A percentile compares a stretch with the other conserved stretches of the same genome.
Conservation (phyloP, 768 basidiomycete species). For the Dacryopinax spathularia region DNA sequence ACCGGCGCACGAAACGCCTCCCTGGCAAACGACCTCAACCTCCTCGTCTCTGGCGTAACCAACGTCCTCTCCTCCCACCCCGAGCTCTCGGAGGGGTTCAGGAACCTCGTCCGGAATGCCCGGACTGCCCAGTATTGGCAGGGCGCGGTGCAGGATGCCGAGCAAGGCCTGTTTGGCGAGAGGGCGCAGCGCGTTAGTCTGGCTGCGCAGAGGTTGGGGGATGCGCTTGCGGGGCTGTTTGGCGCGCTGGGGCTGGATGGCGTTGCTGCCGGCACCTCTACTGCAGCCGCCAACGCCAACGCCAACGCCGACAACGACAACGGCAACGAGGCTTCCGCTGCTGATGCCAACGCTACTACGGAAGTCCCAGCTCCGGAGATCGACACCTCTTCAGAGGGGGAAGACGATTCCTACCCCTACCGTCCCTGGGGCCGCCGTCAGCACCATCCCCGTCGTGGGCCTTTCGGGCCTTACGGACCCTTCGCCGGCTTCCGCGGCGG, state of each 20-base stretch:
- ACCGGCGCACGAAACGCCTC: constrained; percentile 26
- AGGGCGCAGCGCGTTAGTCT: not conserved
- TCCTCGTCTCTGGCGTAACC: constrained; percentile 42
- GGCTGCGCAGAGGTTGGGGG: constrained; percentile 3
- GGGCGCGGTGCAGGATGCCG: constrained; percentile 26
- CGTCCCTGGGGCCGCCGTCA: not conserved
- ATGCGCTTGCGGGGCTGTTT: constrained; percentile 5
- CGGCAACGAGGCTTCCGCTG: not conserved
- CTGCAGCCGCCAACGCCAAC: not conserved
- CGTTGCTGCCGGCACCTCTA: not conserved
- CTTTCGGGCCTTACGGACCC: not conserved
- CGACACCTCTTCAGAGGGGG: not conserved
- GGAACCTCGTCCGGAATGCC: constrained; percentile 48
- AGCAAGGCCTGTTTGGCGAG: not conserved
- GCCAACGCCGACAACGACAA: too few species aligned
- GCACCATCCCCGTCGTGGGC: too few species aligned
- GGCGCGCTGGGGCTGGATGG: constrained; percentile 1
- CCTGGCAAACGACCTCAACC: constrained; percentile 49
- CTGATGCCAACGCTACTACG: not conserved
- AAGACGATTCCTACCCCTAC: not conserved
- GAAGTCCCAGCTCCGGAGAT: too few species aligned
- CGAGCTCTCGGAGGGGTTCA: constrained; percentile 53
- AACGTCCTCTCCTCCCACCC: constrained; percentile 50
- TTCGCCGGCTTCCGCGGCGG: not conserved
- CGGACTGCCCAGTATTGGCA: constrained; percentile 56